Evolutionary conservation across 179 eudicot species (phyloP).

Genomic region (Pouteria campechiana): DNA sequence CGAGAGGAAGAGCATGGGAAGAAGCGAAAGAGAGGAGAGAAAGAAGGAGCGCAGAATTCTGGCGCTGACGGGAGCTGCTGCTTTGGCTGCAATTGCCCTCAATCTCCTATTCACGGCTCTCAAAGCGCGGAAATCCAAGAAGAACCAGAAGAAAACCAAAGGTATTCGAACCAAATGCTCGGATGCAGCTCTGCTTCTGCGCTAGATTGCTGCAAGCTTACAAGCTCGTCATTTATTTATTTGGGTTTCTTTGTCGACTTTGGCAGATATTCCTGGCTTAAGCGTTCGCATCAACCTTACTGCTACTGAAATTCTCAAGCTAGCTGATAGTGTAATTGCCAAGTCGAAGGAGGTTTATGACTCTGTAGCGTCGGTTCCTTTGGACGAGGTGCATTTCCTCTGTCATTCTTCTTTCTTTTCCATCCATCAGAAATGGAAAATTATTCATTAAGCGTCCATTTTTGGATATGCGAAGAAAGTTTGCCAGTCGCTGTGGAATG

Average conservation of each 20-base stretch:
- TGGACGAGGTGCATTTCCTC: conserved; percentile 53
- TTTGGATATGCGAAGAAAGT: too few species aligned
- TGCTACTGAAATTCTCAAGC: conserved; percentile 46
- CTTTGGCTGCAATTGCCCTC: conserved; percentile 55
- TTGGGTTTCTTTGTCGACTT: conserved; percentile 4
- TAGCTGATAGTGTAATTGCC: conserved; percentile 56
- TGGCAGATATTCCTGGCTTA: conserved; percentile 60
- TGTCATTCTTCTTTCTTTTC: too few species aligned
- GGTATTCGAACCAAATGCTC: conserved; percentile 12
- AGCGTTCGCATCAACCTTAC: conserved; percentile 53
- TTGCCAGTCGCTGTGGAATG: too few species aligned
- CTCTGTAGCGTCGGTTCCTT: conserved; percentile 67
- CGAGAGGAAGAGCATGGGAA: too few species aligned
- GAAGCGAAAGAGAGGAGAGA: too few species aligned
- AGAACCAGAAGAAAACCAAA: conserved; percentile 38
- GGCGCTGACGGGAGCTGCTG: conserved; percentile 75
- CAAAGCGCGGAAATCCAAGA: conserved; percentile 30
- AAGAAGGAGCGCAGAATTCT: conserved; percentile 23
- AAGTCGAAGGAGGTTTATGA: conserved; percentile 68
- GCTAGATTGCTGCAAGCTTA: neutral
- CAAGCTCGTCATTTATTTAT: neutral
- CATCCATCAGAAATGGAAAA: too few species aligned
- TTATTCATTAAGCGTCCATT: too few species aligned
- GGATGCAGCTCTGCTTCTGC: neutral
- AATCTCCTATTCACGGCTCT: conserved; percentile 48